Conservation (phyloP, 2,329 filamentous ascomycete species). For the Colletotrichum brevisporum region DNA sequence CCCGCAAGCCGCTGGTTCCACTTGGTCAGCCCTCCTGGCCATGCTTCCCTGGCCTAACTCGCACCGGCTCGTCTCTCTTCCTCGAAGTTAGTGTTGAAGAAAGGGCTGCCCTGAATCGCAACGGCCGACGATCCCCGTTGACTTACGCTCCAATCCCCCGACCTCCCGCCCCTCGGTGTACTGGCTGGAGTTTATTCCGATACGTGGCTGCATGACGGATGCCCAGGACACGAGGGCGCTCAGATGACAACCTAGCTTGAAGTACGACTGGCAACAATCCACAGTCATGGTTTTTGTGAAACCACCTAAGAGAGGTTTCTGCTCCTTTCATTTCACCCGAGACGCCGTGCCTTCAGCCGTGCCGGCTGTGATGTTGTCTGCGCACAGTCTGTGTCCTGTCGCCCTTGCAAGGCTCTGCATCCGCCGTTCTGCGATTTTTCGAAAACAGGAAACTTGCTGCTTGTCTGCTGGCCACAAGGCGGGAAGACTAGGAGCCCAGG, state of each 20-base stretch:
- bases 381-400: conserved; percentile 12
- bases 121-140: conserved; percentile 36
- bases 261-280: conserved; percentile 12
- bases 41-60: conserved; percentile 26
- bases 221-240: conserved; percentile 27
- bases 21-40: conserved; percentile 13
- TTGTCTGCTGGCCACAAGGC: conserved; percentile 27
- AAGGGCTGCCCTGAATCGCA: conserved; percentile 36
- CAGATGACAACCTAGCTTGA: conserved; percentile 32
- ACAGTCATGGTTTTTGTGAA: conserved; percentile 33
- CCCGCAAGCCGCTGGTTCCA: conserved; percentile 31
- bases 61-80: conserved; percentile 29
- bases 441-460: not conserved
- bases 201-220: conserved; percentile 7
- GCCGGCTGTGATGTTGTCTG: not conserved
- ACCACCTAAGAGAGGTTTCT: conserved; percentile 19
- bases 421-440: conserved; percentile 18
- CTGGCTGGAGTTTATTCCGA: conserved; percentile 18
- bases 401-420: not conserved
- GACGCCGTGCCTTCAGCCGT: not conserved
- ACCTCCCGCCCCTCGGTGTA: not conserved
- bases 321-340: conserved; percentile 27
- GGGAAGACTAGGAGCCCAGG: conserved; percentile 25
- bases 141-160: not conserved
- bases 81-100: conserved; percentile 19